Conservation (phyloP, 352 stramenopile genomes). For the Phytophthora vignae region DNA sequence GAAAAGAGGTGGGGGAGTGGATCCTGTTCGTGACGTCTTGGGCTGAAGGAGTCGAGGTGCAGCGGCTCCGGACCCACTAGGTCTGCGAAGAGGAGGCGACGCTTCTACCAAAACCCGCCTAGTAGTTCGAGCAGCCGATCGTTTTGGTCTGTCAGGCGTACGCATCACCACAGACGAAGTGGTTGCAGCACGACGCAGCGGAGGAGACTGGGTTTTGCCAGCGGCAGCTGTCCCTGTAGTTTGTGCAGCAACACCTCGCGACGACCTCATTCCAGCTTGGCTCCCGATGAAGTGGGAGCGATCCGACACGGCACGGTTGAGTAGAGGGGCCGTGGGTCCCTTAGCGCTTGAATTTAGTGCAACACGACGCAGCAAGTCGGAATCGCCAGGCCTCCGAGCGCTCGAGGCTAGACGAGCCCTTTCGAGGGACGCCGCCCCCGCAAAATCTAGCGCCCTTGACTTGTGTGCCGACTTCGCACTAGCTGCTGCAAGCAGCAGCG, state of each 20-base stretch:
- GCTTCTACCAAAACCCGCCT: constrained; percentile 72
- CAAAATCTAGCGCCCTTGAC: constrained; percentile 2
- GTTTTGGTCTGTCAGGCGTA: constrained; percentile 80
- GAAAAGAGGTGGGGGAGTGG: constrained; percentile 39
- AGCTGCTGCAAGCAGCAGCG: constrained; percentile 12
- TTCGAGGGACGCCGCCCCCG: background rate
- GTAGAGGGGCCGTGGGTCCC: constrained; percentile 4
- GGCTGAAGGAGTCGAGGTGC: constrained; percentile 33
- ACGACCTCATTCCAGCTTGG: constrained; percentile 9
- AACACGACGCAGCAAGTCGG: constrained; percentile 17
- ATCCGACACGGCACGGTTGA: constrained; percentile 26
- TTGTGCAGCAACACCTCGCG: constrained; percentile 3
- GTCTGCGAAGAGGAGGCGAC: constrained; percentile 75
- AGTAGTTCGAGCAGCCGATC: constrained; percentile 45
- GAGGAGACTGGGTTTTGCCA: constrained; percentile 18
- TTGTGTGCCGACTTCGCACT: constrained; percentile 7
- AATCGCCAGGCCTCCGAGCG: constrained; percentile 4
- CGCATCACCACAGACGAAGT: constrained; percentile 68
- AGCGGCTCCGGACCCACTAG: constrained; percentile 26
- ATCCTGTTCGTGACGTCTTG: constrained; percentile 26
- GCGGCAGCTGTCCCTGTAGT: background rate
- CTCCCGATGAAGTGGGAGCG: constrained; percentile 14
- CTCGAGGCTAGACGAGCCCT: constrained; percentile 5
- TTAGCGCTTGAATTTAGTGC: constrained; percentile 12
- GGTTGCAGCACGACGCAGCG: constrained; percentile 16